phyloP scores from a whole-genome alignment of 1,284 basidiomycete species.

The Tremellales sp. region DNA sequence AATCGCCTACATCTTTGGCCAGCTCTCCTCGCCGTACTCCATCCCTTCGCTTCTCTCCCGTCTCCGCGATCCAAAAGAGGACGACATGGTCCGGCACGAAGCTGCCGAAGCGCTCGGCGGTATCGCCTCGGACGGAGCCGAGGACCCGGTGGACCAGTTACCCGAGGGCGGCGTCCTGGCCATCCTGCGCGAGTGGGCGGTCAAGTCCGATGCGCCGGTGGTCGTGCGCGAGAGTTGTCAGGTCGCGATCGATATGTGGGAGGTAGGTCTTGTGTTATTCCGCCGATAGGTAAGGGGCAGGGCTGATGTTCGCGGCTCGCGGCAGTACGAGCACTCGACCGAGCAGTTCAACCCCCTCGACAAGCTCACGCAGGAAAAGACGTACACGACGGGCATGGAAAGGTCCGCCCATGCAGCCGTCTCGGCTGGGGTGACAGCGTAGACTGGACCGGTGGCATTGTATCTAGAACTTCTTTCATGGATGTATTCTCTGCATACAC shows the following conservation, averaged over 20 bases:
- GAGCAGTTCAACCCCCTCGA: conserved; percentile 80
- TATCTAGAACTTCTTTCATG: not conserved
- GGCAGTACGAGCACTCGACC: conserved; percentile 78
- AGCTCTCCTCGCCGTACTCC: conserved; percentile 83
- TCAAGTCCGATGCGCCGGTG: conserved; percentile 68
- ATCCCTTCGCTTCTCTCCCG: conserved; percentile 80
- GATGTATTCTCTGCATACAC: conserved; percentile 2
- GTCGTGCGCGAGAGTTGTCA: conserved; percentile 96
- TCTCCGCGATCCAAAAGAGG: conserved; percentile 68
- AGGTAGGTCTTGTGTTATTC: conserved; percentile 54
- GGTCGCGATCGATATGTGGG: conserved; percentile 96
- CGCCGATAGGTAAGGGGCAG: not conserved
- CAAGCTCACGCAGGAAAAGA: conserved; percentile 45
- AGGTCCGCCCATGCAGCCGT: conserved; percentile 40
- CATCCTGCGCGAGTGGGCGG: conserved; percentile 80
- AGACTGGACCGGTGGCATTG: conserved; percentile 7
- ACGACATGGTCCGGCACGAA: conserved; percentile 98
- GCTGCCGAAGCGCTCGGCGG: conserved; percentile 97
- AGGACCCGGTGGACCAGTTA: conserved; percentile 35
- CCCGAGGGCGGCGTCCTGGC: conserved; percentile 63
- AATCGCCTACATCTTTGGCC: conserved; percentile 97
- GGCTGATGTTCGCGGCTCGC: not conserved
- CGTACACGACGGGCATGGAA: conserved; percentile 47
- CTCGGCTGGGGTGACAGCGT: conserved; percentile 25
- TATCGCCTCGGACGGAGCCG: conserved; percentile 75